These are phyloP conservation scores for Penicillium flavigenum DNA, from an alignment of 495 filamentous ascomycete genomes.

Conservation along the genomic window DNA sequence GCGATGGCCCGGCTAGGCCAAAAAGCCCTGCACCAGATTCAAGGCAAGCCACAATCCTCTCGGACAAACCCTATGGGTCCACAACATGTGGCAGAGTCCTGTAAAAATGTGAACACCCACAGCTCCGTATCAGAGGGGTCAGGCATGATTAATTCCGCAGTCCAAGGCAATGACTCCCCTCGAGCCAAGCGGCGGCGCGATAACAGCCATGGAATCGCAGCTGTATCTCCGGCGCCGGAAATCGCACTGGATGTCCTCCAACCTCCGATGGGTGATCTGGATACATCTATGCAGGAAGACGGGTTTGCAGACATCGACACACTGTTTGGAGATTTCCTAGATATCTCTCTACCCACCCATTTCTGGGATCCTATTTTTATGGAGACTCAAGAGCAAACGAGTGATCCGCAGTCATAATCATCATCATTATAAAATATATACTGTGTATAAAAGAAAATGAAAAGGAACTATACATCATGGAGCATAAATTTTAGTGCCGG, in stretches of 20 bases:
- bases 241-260: slow-evolving; percentile 5
- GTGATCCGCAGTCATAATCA: slow-evolving; percentile 11
- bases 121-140: neutral
- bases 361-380: slow-evolving; percentile 47
- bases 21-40: slow-evolving; percentile 39
- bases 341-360: slow-evolving; percentile 43
- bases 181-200: slow-evolving; percentile 8
- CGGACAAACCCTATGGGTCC: neutral
- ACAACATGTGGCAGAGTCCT: neutral
- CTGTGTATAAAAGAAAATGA: slow-evolving; percentile 5
- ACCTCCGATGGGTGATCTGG: slow-evolving; percentile 10
- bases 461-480: slow-evolving; percentile 13
- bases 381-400: slow-evolving; percentile 10
- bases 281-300: slow-evolving; percentile 12
- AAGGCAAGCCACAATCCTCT: slow-evolving; percentile 13
- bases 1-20: slow-evolving; percentile 59
- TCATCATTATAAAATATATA: slow-evolving; percentile 18
- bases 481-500: slow-evolving; percentile 1
- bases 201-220: slow-evolving; percentile 1
- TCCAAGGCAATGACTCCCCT: neutral
- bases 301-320: slow-evolving; percentile 43
- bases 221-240: neutral
- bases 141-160: neutral
- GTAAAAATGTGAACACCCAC: neutral
- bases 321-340: slow-evolving; percentile 43